Base-by-base conservation (phyloP, 441 rosid species). In the Aquilaria agallochum region DNA sequence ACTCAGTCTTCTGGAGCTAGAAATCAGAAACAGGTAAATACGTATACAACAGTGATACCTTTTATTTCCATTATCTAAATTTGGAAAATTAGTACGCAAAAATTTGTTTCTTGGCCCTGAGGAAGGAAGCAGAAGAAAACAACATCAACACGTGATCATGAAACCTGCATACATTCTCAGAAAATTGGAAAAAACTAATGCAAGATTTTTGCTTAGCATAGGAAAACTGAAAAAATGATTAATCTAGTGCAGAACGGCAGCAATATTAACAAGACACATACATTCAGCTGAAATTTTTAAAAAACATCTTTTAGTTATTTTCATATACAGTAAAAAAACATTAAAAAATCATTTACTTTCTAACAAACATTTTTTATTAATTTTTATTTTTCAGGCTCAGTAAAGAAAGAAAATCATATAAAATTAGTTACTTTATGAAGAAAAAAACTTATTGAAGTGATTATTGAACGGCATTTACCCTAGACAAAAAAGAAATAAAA, bases 11-110 rank as follows among this genome's bases (percentile, higher is more conserved):
- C 50, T 52, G 9, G 32, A 47, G 30, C 30, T 34, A 9, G 14
- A 53, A 57, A 52, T 13, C 33, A 20, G 2, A 62, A 55, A 12
- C 50, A 31, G 4, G 11, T 12, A 52, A 6, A 50, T 51, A 33
- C 46, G 61, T 61, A 75, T 34, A 31, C 64, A 32, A n/a, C 56
- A 60, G 9, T 31, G 51, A 44, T 78, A 90, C 98, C 92, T 88
- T 78, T 72, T 83, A 54, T 66, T 74, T 59, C 76, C 82, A 53
- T 32, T 62, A 60, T 72, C 70, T 72, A 64, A 72, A 50, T 77
- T 72, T 8, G 52, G 56, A 32, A 76, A 60, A 59, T 67, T 53
- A 72, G 58, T 60, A 36, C 46, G 72, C 64, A 69, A 63, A 64
- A 49, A 62, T 55, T 78, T 88, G 81, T 47, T 69, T 55, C 31